Evolutionary conservation across 208 protist genomes (phyloP).

Genomic region (Crithidia sp.): DNA sequence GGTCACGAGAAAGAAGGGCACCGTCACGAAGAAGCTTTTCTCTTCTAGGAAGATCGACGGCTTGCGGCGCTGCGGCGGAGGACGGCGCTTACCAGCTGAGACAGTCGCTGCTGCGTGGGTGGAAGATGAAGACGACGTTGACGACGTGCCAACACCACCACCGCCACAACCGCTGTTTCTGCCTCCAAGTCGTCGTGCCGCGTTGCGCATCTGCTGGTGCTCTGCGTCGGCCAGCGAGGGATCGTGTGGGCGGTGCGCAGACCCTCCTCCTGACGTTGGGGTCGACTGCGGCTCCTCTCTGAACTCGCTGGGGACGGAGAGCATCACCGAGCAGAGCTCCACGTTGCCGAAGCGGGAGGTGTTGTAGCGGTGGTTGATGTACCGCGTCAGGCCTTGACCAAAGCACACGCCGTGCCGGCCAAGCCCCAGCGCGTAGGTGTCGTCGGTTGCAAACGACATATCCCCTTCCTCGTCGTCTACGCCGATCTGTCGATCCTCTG

Average conservation of each 20-base stretch:
- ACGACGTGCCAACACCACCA: neutral
- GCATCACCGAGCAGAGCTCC: constrained; percentile 84
- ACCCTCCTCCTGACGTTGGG: too few species aligned
- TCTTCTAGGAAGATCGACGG: constrained; percentile 60
- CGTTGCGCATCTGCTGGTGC: neutral
- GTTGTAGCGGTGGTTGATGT: constrained; percentile 92
- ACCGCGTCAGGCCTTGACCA: constrained; percentile 79
- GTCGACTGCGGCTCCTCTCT: neutral
- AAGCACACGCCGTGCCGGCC: constrained; percentile 76
- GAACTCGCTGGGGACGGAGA: constrained; percentile 75
- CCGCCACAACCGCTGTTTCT: neutral
- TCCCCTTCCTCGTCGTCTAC: constrained; percentile 39
- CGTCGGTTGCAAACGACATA: constrained; percentile 56
- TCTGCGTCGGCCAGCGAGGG: constrained; percentile 6
- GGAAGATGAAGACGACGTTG: neutral
- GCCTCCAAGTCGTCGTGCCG: too few species aligned
- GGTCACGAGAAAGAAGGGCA: constrained; percentile 85
- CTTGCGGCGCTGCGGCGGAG: constrained; percentile 18
- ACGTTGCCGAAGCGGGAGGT: constrained; percentile 82
- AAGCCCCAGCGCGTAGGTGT: constrained; percentile 85
- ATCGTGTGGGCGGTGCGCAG: neutral
- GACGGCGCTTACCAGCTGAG: constrained; percentile 4
- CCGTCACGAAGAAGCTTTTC: constrained; percentile 66
- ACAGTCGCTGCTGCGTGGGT: neutral
- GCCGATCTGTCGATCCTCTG: too few species aligned